Evolutionary conservation across 305 asterid species (phyloP).

Genomic region (Fraxinus angustifolia): DNA sequence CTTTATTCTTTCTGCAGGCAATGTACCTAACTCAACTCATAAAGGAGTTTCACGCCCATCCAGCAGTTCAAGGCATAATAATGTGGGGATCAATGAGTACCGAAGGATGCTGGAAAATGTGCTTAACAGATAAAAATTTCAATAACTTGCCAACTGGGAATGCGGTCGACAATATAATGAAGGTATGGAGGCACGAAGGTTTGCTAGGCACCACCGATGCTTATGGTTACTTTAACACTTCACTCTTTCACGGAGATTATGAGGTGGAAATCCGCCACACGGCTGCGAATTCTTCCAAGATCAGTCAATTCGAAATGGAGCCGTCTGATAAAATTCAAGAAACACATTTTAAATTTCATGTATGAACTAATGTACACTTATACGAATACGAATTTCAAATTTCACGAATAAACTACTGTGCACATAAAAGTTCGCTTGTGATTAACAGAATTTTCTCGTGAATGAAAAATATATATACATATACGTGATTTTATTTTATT

Average conservation of each 20-base stretch:
- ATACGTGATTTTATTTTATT: background rate
- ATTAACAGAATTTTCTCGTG: background rate
- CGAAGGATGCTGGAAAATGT: constrained; percentile 59
- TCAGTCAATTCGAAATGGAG: constrained; percentile 14
- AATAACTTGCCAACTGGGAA: constrained; percentile 50
- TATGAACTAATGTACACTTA: background rate
- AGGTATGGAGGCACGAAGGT: constrained; percentile 15
- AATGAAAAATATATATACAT: background rate
- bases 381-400: background rate
- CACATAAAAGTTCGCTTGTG: background rate
- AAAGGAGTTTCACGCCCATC: constrained; percentile 44
- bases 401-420: background rate
- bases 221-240: constrained; percentile 45
- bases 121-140: constrained; percentile 67
- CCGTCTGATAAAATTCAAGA: constrained; percentile 10
- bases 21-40: constrained; percentile 37
- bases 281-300: background rate
- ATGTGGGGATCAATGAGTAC: constrained; percentile 61
- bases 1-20: constrained; percentile 30
- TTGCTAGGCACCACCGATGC: constrained; percentile 35
- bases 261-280: constrained; percentile 28
- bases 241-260: constrained; percentile 59
- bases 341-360: background rate
- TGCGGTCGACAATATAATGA: constrained; percentile 35
- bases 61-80: constrained; percentile 38